Conservation (phyloP, 108 stramenopile genomes). For the Cylindrotheca fusiformis region DNA sequence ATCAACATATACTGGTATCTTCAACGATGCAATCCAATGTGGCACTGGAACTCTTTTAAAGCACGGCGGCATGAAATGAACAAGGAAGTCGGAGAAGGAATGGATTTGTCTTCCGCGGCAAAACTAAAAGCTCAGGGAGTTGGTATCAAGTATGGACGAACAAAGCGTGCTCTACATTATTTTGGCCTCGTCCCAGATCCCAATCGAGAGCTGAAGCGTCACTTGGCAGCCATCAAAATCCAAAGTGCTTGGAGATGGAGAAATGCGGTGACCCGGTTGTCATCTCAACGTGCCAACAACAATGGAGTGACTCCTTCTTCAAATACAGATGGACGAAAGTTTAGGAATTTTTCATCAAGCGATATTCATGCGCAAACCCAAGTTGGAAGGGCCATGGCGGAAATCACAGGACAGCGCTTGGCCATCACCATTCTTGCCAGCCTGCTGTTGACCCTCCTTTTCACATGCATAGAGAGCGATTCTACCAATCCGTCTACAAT, state of each 20-base stretch:
- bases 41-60: conserved; percentile 13
- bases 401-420: conserved; percentile 67
- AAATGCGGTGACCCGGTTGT: conserved; percentile 4
- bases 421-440: conserved; percentile 51
- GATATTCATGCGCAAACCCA: conserved; percentile 5
- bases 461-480: conserved; percentile 39
- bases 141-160: conserved; percentile 6
- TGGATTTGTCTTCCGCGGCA: conserved; percentile 32
- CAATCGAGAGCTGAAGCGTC: conserved; percentile 34
- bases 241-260: conserved; percentile 38
- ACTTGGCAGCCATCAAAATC: conserved; percentile 39
- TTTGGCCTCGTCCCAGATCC: conserved; percentile 23
- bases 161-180: conserved; percentile 21
- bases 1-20: conserved; percentile 32
- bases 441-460: conserved; percentile 40
- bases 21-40: conserved; percentile 26
- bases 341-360: background rate
- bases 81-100: conserved; percentile 9
- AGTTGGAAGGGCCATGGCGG: conserved; percentile 70
- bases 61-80: conserved; percentile 9
- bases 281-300: background rate
- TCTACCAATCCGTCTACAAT: conserved; percentile 33
- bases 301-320: background rate
- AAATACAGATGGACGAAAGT: background rate
- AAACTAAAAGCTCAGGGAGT: conserved; percentile 15